Evolutionary conservation across 192 early-diverging fungal species (phyloP).

Genomic region (Pilobolus umbonatus): DNA sequence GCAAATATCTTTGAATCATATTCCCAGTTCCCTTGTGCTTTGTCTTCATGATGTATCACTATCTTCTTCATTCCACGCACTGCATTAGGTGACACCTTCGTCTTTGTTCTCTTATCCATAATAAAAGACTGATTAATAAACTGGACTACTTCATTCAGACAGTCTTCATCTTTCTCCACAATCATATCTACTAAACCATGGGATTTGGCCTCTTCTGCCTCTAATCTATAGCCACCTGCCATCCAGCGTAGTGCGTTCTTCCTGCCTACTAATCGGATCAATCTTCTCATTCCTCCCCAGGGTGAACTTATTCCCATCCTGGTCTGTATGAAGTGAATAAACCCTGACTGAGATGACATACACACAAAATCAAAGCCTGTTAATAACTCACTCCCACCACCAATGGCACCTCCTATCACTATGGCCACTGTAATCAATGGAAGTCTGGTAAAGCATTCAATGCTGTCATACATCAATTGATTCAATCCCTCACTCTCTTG

Average conservation of each 20-base stretch:
- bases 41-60: slow-evolving; percentile 27
- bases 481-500: slow-evolving; percentile 41
- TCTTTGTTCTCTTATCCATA: slow-evolving; percentile 15
- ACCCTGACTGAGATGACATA: slow-evolving; percentile 21
- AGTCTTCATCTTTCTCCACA: slow-evolving; percentile 9
- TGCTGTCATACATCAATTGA: slow-evolving; percentile 56
- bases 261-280: slow-evolving; percentile 41
- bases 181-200: slow-evolving; percentile 40
- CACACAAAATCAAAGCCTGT: slow-evolving; percentile 58
- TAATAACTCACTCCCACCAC: slow-evolving; percentile 62
- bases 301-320: slow-evolving; percentile 58
- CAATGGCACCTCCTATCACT: slow-evolving; percentile 57
- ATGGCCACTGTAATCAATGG: slow-evolving; percentile 58
- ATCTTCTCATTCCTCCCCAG: slow-evolving; percentile 56
- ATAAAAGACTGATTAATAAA: slow-evolving; percentile 37
- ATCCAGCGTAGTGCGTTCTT: slow-evolving; percentile 45
- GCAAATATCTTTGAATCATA: slow-evolving; percentile 14
- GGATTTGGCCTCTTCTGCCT: slow-evolving; percentile 27
- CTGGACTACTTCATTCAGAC: slow-evolving; percentile 19
- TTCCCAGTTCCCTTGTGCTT: slow-evolving; percentile 29
- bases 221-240: slow-evolving; percentile 36
- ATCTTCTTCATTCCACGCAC: slow-evolving; percentile 49
- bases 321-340: slow-evolving; percentile 48
- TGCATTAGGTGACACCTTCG: slow-evolving; percentile 38
- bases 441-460: slow-evolving; percentile 46